phyloP scores from a whole-genome alignment of 106 monocot species.

The Apostasia shenzhenica region DNA sequence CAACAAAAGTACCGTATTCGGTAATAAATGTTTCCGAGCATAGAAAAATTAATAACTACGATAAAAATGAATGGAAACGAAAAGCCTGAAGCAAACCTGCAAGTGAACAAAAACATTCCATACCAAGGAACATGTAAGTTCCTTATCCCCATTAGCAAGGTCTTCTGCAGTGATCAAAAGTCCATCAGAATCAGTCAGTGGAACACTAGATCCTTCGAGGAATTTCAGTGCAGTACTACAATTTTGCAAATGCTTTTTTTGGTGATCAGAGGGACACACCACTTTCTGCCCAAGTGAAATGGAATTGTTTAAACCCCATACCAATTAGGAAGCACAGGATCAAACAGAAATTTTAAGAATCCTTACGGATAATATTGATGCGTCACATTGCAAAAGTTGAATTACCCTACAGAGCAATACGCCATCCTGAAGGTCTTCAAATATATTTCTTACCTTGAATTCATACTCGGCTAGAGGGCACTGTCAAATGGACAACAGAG shows the following conservation, averaged over 20 bases:
- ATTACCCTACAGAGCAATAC: slow-evolving; percentile 46
- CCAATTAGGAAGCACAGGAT: not conserved
- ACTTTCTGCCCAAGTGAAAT: slow-evolving; percentile 30
- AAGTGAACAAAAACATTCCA: slow-evolving; percentile 60
- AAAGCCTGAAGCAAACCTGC: slow-evolving; percentile 30
- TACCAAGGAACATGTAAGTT: slow-evolving; percentile 38
- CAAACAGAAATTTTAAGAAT: not conserved
- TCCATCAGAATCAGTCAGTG: slow-evolving; percentile 44
- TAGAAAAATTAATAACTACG: too few relatives aligned
- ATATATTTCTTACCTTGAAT: slow-evolving; percentile 41
- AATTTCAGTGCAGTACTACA: slow-evolving; percentile 35
- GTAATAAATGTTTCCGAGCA: too few relatives aligned
- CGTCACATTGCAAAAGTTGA: slow-evolving; percentile 46
- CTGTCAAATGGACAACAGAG: slow-evolving; percentile 16
- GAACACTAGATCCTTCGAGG: slow-evolving; percentile 36
- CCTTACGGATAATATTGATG: slow-evolving; percentile 41
- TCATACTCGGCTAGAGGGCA: slow-evolving; percentile 33
- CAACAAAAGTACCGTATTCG: too few relatives aligned
- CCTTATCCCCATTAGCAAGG: slow-evolving; percentile 49
- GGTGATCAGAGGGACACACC: slow-evolving; percentile 35
- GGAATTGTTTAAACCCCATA: not conserved
- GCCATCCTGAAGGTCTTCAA: slow-evolving; percentile 66
- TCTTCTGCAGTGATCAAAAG: slow-evolving; percentile 33
- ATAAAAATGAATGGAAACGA: not conserved
- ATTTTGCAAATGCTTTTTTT: slow-evolving; percentile 47